Percentiles rank a stretch among this genome's conserved stretches.
Evolutionary conservation across 768 basidiomycete species (phyloP).

Genomic region (Phlebiopsis flavidoalba): DNA sequence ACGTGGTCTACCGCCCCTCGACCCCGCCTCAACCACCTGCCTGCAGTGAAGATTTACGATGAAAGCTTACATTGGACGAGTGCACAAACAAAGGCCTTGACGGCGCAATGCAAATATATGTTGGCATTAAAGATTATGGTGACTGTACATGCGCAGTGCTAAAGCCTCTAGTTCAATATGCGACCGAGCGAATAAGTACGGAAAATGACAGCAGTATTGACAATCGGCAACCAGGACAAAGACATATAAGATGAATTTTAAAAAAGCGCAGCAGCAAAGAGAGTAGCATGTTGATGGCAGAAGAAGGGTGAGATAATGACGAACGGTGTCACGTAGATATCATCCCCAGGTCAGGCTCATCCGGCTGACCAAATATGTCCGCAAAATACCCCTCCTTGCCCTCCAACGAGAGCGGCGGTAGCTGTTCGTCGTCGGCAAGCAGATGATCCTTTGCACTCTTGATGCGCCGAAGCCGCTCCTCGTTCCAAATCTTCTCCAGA

Average conservation of each 20-base stretch:
- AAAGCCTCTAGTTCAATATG: conserved; percentile 2
- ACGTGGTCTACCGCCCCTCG: not conserved
- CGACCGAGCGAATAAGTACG: not conserved
- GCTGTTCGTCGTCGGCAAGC: conserved; percentile 39
- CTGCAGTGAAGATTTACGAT: not conserved
- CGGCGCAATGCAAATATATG: not conserved
- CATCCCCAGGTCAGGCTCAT: conserved; percentile 72
- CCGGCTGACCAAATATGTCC: conserved; percentile 55
- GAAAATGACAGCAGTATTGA: conserved; percentile 2
- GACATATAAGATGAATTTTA: conserved; percentile 4
- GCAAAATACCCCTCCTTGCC: conserved; percentile 78
- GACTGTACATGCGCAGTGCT: conserved; percentile 2
- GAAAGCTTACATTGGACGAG: no score
- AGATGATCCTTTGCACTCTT: conserved; percentile 55
- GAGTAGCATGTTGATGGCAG: not conserved
- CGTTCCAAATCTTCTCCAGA: conserved; percentile 83
- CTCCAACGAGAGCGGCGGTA: conserved; percentile 61
- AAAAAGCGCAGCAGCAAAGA: not conserved
- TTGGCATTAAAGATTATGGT: not conserved
- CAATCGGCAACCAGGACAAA: not conserved
- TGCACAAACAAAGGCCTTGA: not conserved
- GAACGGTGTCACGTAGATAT: conserved; percentile 51
- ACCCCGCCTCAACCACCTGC: not conserved
- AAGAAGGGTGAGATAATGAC: not conserved
- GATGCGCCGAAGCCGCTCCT: conserved; percentile 69